Conservation (phyloP, 78 protist species). For the Bigelowiella natans region DNA sequence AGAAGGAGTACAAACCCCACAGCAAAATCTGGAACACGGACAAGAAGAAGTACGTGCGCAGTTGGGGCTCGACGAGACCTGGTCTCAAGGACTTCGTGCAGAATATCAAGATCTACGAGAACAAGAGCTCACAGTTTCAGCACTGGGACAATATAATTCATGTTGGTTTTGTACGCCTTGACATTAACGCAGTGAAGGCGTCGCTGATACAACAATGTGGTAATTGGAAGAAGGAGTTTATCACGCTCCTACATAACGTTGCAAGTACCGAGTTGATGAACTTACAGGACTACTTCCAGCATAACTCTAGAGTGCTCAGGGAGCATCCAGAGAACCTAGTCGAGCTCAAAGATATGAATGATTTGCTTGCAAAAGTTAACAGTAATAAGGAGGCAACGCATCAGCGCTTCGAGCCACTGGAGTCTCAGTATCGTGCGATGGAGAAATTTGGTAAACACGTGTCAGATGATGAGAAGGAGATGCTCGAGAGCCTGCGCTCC, state of each 20-base stretch:
- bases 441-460: slow-evolving; percentile 13
- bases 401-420: slow-evolving; percentile 50
- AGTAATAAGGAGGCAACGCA: not conserved
- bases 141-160: slow-evolving; percentile 31
- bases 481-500: not conserved
- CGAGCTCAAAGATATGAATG: slow-evolving; percentile 26
- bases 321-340: slow-evolving; percentile 39
- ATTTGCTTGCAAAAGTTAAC: not conserved
- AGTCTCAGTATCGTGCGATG: slow-evolving; percentile 34
- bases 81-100: slow-evolving; percentile 40
- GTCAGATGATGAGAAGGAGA: not conserved
- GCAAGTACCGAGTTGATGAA: slow-evolving; percentile 29
- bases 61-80: slow-evolving; percentile 39
- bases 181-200: slow-evolving; percentile 47
- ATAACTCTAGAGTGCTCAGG: not conserved
- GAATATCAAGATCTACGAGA: slow-evolving; percentile 44
- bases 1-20: slow-evolving; percentile 32
- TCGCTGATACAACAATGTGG: slow-evolving; percentile 42
- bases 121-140: slow-evolving; percentile 11
- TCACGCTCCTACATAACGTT: slow-evolving; percentile 22
- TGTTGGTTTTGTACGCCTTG: slow-evolving; percentile 50
- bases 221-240: slow-evolving; percentile 46
- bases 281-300: slow-evolving; percentile 21
- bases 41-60: slow-evolving; percentile 46
- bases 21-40: slow-evolving; percentile 43